These are phyloP conservation scores for Nothopassalora personata DNA, from an alignment of 2,329 filamentous ascomycete species.

Conservation along the genomic window DNA sequence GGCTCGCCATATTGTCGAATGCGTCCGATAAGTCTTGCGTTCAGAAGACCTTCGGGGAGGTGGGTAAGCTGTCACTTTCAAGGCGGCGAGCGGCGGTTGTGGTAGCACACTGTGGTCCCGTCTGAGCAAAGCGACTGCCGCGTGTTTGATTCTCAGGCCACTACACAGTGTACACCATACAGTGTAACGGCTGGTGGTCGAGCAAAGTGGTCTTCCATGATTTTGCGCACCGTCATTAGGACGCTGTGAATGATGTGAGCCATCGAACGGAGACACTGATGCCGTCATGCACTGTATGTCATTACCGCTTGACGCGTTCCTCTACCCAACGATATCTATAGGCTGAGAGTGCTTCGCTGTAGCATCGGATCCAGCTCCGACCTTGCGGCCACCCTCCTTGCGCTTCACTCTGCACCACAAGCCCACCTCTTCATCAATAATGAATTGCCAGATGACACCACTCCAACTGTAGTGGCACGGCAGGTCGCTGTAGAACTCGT, in stretches of 20 bases:
- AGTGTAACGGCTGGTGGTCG: too few relatives aligned
- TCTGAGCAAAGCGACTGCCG: too few relatives aligned
- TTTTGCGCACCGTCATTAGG: too few relatives aligned
- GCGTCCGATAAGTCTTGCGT: too few relatives aligned
- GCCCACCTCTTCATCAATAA: constrained; percentile 82
- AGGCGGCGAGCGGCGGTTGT: too few relatives aligned
- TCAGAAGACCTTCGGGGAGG: too few relatives aligned
- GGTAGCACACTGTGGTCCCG: too few relatives aligned
- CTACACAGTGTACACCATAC: too few relatives aligned
- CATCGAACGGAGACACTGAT: neutral
- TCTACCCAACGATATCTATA: constrained; percentile 12
- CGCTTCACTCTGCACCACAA: constrained; percentile 91
- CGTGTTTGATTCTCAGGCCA: too few relatives aligned
- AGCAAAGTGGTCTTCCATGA: too few relatives aligned
- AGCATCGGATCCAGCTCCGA: constrained; percentile 35
- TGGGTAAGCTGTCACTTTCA: too few relatives aligned
- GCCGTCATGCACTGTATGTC: neutral
- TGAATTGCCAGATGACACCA: constrained; percentile 91
- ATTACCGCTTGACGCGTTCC: neutral
- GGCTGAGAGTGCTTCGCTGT: constrained; percentile 13
- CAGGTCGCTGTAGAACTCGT: constrained; percentile 85
- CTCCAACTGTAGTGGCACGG: constrained; percentile 87
- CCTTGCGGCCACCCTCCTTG: constrained; percentile 65
- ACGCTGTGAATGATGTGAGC: neutral
- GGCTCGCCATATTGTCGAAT: neutral